Conservation (phyloP, 345 rosid genomes). For the Rhodomyrtus tomentosa region DNA sequence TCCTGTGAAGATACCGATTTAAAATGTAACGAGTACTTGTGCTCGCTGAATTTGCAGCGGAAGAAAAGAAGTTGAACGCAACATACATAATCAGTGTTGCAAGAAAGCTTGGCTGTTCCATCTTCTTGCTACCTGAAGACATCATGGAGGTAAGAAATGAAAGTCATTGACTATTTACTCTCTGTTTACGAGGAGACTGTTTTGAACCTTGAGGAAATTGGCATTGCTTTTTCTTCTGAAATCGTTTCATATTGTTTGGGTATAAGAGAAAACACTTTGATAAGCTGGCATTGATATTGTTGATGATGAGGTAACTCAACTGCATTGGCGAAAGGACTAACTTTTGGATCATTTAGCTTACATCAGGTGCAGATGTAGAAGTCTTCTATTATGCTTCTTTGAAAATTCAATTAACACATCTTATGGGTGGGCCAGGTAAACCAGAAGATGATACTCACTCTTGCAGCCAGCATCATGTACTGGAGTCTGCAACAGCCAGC, state of each 20-base stretch:
- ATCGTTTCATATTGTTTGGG: background rate
- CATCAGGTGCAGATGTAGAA: background rate
- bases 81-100: constrained; percentile 93
- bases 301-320: background rate
- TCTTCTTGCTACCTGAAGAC: constrained; percentile 95
- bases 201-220: background rate
- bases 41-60: constrained; percentile 27
- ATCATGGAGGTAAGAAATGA: constrained; percentile 62
- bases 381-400: background rate
- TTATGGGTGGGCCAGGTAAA: constrained; percentile 48
- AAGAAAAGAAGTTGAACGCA: constrained; percentile 88
- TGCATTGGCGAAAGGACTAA: background rate
- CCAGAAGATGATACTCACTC: constrained; percentile 89
- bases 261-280: background rate
- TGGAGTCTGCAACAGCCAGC: constrained; percentile 53
- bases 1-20: background rate
- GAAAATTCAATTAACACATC: background rate
- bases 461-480: constrained; percentile 89
- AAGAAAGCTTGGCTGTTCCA: constrained; percentile 92
- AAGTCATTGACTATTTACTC: background rate
- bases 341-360: background rate
- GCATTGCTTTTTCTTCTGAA: background rate
- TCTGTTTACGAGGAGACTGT: background rate
- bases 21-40: background rate
- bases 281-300: background rate